phyloP scores from a whole-genome alignment of 345 rosid genomes.

The Clarkia xantiana region DNA sequence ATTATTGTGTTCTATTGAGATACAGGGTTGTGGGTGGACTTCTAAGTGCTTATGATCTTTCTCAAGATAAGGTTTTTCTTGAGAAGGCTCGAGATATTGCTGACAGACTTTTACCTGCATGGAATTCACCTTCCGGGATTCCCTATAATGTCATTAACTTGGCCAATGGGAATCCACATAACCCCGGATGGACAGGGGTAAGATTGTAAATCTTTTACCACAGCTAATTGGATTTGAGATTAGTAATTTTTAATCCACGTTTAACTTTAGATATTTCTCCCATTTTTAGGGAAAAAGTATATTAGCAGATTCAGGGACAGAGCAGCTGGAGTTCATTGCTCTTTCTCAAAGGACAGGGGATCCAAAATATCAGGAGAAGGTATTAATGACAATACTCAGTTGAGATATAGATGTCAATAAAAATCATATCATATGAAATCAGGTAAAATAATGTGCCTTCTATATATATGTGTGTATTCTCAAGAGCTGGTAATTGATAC shows the following conservation, averaged over 20 bases:
- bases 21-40: conserved; percentile 95
- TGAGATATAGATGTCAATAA: background rate
- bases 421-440: background rate
- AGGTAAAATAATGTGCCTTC: background rate
- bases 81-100: conserved; percentile 95
- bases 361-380: conserved; percentile 87
- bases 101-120: conserved; percentile 90
- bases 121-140: conserved; percentile 74
- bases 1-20: conserved; percentile 7
- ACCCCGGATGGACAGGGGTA: conserved; percentile 93
- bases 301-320: conserved; percentile 97
- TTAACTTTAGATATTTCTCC: background rate
- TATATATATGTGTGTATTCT: background rate
- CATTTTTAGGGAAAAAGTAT: conserved; percentile 69
- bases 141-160: conserved; percentile 84
- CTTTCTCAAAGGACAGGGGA: conserved; percentile 97
- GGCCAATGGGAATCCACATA: conserved; percentile 63
- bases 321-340: conserved; percentile 92
- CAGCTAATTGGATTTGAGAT: background rate
- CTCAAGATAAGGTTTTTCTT: conserved; percentile 75
- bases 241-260: background rate
- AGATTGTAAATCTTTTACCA: conserved; percentile 18
- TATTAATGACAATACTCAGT: conserved; percentile 5
- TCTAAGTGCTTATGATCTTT: conserved; percentile 92
- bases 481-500: conserved; percentile 1